These are phyloP conservation scores for Acanthamoeba healyi DNA, from an alignment of 208 protist species.

Conservation along the genomic window DNA sequence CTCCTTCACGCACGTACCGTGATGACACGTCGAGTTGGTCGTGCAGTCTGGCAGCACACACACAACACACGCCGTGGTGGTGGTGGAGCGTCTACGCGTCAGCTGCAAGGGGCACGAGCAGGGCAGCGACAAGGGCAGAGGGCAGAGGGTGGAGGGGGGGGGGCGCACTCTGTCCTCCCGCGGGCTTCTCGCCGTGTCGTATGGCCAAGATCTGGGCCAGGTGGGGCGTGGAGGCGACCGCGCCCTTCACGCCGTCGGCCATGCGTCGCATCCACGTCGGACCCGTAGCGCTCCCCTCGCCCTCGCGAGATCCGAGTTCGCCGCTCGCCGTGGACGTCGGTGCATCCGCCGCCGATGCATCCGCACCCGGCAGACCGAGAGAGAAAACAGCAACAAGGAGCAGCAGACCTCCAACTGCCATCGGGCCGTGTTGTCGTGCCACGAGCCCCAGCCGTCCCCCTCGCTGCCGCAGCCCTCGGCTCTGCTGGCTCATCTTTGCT, in stretches of 20 bases:
- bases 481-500: constrained; percentile 8
- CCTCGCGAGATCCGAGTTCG: too few relatives aligned
- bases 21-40: background rate
- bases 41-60: constrained; percentile 53
- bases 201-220: background rate
- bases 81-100: too few relatives aligned
- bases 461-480: too few relatives aligned
- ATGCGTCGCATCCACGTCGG: background rate
- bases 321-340: too few relatives aligned
- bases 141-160: background rate
- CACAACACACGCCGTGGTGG: too few relatives aligned
- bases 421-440: too few relatives aligned
- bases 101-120: background rate
- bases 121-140: background rate
- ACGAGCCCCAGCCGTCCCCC: too few relatives aligned
- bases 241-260: background rate
- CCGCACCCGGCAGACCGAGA: background rate
- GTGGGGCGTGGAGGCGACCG: background rate
- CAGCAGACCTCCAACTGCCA: too few relatives aligned
- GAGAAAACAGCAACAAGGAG: background rate
- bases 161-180: background rate
- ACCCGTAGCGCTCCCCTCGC: too few relatives aligned
- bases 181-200: background rate
- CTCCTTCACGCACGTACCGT: background rate
- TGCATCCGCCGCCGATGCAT: background rate